phyloP scores from a whole-genome alignment of 2,329 filamentous ascomycete species.

The Trichothecium sympodiale region DNA sequence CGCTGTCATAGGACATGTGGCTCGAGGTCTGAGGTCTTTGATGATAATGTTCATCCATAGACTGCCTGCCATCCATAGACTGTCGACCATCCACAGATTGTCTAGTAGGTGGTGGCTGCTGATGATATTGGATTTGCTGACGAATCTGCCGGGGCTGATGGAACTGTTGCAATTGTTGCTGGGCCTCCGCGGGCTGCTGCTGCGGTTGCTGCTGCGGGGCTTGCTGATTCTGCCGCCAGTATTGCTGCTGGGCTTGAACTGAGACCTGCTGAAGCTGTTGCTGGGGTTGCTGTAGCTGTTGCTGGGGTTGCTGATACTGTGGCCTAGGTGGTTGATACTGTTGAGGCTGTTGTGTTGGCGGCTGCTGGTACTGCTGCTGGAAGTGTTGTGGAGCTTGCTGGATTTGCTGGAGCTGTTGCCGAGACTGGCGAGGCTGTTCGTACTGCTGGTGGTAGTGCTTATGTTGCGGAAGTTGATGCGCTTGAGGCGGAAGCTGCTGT shows the following conservation, averaged over 20 bases:
- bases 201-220: background rate
- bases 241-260: background rate
- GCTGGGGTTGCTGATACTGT: constrained; percentile 1
- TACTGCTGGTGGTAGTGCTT: too few species aligned
- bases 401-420: background rate
- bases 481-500: too few species aligned
- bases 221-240: background rate
- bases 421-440: constrained; percentile 2
- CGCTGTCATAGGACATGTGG: constrained; percentile 27
- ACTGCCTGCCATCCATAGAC: constrained; percentile 13
- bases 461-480: too few species aligned
- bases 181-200: background rate
- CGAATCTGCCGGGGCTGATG: constrained; percentile 5
- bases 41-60: constrained; percentile 14
- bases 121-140: constrained; percentile 12
- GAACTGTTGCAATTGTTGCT: too few species aligned
- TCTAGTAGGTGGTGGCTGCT: constrained; percentile 8
- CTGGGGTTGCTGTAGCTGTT: background rate
- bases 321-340: constrained; percentile 2
- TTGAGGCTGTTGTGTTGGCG: background rate
- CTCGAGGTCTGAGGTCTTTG: constrained; percentile 9
- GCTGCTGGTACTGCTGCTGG: constrained; percentile 1
- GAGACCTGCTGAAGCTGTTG: background rate
- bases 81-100: constrained; percentile 13
- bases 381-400: constrained; percentile 3